Evolutionary conservation across 305 asterid genomes (phyloP).

Genomic region (Caryopteris hybrid): DNA sequence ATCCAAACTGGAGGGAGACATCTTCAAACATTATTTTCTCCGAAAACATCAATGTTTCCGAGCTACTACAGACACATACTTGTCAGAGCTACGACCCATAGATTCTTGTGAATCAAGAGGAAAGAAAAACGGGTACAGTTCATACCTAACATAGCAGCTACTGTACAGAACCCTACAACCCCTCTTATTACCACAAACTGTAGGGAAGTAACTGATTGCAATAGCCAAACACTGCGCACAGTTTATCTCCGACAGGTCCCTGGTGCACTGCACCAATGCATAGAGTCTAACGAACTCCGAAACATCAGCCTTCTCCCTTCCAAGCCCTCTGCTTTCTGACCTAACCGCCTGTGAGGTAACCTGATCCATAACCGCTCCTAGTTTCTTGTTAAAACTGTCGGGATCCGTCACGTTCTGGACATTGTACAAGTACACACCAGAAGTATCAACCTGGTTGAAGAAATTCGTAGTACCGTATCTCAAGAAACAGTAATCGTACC

Average conservation of each 20-base stretch:
- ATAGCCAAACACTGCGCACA: slow-evolving; percentile 73
- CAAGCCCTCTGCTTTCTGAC: slow-evolving; percentile 48
- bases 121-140: slow-evolving; percentile 69
- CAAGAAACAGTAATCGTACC: slow-evolving; percentile 82
- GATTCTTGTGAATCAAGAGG: slow-evolving; percentile 43
- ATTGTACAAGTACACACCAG: slow-evolving; percentile 42
- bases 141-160: slow-evolving; percentile 74
- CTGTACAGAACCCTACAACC: slow-evolving; percentile 72
- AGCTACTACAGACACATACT: slow-evolving; percentile 1
- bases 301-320: slow-evolving; percentile 44
- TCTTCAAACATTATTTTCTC: not conserved
- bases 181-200: slow-evolving; percentile 38
- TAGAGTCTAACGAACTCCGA: slow-evolving; percentile 42
- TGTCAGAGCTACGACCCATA: not conserved
- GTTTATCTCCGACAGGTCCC: slow-evolving; percentile 46
- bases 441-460: slow-evolving; percentile 47
- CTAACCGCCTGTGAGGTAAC: slow-evolving; percentile 40
- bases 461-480: slow-evolving; percentile 38
- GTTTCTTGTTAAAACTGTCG: slow-evolving; percentile 35
- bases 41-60: slow-evolving; percentile 5
- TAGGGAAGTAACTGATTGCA: slow-evolving; percentile 44
- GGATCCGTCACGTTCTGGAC: slow-evolving; percentile 53
- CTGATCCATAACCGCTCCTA: slow-evolving; percentile 31
- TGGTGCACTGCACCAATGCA: slow-evolving; percentile 69
- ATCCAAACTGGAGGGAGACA: not conserved